Conservation (phyloP, 2,329 filamentous ascomycete species). For the Colletotrichum tamarilloi region DNA sequence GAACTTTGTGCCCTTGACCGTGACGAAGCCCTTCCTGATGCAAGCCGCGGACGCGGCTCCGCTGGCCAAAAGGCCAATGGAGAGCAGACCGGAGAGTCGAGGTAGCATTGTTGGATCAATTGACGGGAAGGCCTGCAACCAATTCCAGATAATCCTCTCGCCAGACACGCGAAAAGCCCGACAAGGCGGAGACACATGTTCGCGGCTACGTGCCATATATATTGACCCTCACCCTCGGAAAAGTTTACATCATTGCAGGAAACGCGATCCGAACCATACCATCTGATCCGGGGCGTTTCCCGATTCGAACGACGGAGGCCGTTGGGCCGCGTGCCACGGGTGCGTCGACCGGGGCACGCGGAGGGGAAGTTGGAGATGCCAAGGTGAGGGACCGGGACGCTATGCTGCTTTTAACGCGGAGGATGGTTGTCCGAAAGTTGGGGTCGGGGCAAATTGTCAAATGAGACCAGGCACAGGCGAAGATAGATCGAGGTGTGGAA, state of each 20-base stretch:
- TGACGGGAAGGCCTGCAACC: background rate
- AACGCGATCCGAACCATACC: background rate
- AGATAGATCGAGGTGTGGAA: background rate
- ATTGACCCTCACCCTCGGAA: background rate
- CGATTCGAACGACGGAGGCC: conserved; percentile 23
- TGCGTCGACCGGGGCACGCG: background rate
- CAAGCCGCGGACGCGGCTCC: conserved; percentile 27
- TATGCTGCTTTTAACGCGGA: conserved; percentile 18
- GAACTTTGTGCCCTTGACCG: conserved; percentile 61
- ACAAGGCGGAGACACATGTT: background rate
- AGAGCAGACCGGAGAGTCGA: conserved; percentile 31
- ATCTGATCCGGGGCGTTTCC: background rate
- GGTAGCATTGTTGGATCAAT: conserved; percentile 7
- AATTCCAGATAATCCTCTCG: background rate
- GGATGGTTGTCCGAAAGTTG: conserved; percentile 13
- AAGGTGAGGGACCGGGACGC: background rate
- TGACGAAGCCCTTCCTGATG: conserved; percentile 56
- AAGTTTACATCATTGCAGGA: background rate
- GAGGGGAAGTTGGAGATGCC: conserved; percentile 21
- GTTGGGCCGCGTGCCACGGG: conserved; percentile 28
- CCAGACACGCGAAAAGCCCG: too few species aligned
- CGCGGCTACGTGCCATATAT: conserved; percentile 10
- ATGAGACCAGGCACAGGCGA: too few species aligned
- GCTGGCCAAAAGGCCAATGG: conserved; percentile 31
- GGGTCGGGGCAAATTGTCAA: conserved; percentile 8